Evolutionary conservation across 1,139 yeast species (phyloP), one percentile per base, ranked within the genome.

Genomic region (Sugiyamaella neomexicana): DNA sequence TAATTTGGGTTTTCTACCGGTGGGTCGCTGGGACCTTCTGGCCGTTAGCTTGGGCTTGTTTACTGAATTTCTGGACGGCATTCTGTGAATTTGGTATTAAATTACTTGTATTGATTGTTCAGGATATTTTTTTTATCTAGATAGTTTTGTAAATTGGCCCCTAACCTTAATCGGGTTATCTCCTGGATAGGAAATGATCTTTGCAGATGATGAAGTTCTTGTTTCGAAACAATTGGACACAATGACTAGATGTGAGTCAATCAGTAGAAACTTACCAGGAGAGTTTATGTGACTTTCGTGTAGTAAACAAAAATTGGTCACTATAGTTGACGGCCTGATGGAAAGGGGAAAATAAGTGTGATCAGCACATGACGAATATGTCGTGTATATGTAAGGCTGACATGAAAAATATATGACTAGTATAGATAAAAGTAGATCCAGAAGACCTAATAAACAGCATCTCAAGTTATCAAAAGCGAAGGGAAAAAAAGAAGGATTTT

Each of bases 61-160:
- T 62, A 88, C 78, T 52, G 89, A 80, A 76, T 87, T 86, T 73
- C 80, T 85, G 25, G 90, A 83, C 42, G 95, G 91, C 95, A 87
- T 87, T 43, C 29, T 56, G 39, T 10, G 12, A 29, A 34, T 34
- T 16, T 37, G 13, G 7, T 25, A 9, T 2, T 9, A 29, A 29
- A 9, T 29, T 29, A 12, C 2, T 29, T 9, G 32, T 5, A n/a
- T 23, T 23, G 40, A 31, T 44, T 12, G 25, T 9, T 29, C 10
- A 29, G 10, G n/a, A 9, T 29, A 12, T 29, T 29, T 29, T 29
- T 29, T 29, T 29, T 29, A 12, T 9, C n/a, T 9, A 29, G n/a
- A 29, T 29, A 20, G 25, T 20, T 20, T 20, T 20, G 25, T 29
- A 29, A 9, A 29, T 29, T 7, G 34, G 17, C 15, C 41, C 40